A percentile compares a stretch with the other conserved stretches of the same genome.
Conservation (phyloP, 306 rosid species). For the Quercus aquifolioides region DNA sequence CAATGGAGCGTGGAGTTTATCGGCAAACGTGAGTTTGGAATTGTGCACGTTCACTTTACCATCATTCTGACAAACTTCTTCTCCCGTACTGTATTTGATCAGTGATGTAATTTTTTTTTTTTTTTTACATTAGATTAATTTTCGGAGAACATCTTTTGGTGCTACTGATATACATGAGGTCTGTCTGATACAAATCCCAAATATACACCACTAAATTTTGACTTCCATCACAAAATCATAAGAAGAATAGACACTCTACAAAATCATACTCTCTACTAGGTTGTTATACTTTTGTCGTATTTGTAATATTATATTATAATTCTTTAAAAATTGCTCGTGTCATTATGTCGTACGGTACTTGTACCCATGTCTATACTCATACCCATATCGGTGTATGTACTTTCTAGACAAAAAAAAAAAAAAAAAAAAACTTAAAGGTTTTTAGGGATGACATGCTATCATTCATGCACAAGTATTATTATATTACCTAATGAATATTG, state of each 20-base stretch:
- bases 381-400: too few species aligned
- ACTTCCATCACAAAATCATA: background rate
- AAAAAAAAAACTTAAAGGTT: too few species aligned
- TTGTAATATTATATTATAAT: too few species aligned
- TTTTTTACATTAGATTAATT: background rate
- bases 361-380: too few species aligned
- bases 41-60: background rate
- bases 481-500: too few species aligned
- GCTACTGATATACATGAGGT: background rate
- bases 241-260: too few species aligned
- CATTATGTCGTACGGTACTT: too few species aligned
- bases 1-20: background rate
- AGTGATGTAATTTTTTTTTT: background rate
- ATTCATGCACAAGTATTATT: too few species aligned
- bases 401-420: too few species aligned
- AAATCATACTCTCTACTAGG: fast-evolving
- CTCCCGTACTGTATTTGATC: background rate
- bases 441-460: too few species aligned
- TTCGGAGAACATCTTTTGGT: background rate
- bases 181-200: background rate
- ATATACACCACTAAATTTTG: background rate
- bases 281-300: fast-evolving
- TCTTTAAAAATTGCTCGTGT: fast-evolving
- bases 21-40: background rate
- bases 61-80: slow-evolving; percentile 1